Evolutionary conservation across 352 stramenopile genomes (phyloP).

Genomic region (Globisporangium camurandrum): DNA sequence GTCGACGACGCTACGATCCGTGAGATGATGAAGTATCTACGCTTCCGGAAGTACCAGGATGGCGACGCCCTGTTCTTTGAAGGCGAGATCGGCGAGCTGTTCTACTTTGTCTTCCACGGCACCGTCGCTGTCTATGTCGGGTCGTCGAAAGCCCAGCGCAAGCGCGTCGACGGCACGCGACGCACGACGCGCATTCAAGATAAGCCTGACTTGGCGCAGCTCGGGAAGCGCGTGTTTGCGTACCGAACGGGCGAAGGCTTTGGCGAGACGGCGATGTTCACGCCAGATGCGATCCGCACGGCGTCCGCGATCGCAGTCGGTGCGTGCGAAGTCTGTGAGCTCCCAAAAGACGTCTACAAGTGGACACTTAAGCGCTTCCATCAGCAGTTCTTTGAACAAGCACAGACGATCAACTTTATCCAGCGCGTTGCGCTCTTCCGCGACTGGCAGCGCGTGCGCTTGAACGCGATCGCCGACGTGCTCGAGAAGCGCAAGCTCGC

Average conservation of each 20-base stretch:
- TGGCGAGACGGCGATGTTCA: constrained; percentile 52
- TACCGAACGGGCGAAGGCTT: constrained; percentile 41
- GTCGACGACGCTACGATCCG: constrained; percentile 28
- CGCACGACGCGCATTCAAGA: constrained; percentile 3
- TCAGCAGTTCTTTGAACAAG: constrained; percentile 35
- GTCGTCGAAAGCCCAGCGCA: constrained; percentile 10
- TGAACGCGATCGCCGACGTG: constrained; percentile 28
- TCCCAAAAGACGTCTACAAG: constrained; percentile 38
- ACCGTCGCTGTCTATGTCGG: constrained; percentile 45
- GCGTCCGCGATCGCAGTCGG: constrained; percentile 41
- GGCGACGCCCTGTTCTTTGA: constrained; percentile 46
- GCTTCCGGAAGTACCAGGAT: constrained; percentile 32
- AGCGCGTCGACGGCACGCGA: constrained; percentile 15
- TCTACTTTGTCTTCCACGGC: constrained; percentile 47
- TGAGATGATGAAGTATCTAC: constrained; percentile 34
- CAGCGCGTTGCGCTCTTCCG: constrained; percentile 39
- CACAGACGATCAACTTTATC: constrained; percentile 44
- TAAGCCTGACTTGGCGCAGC: constrained; percentile 14
- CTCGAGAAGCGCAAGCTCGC: constrained; percentile 34
- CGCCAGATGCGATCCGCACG: constrained; percentile 34
- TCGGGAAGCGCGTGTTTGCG: constrained; percentile 39
- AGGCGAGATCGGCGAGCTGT: constrained; percentile 42
- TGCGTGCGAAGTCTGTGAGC: constrained; percentile 34
- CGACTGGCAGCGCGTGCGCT: constrained; percentile 31
- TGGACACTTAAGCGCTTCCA: constrained; percentile 41